Conservation (phyloP, 495 filamentous ascomycete genomes). For the Penicillium psychrofluorescens region DNA sequence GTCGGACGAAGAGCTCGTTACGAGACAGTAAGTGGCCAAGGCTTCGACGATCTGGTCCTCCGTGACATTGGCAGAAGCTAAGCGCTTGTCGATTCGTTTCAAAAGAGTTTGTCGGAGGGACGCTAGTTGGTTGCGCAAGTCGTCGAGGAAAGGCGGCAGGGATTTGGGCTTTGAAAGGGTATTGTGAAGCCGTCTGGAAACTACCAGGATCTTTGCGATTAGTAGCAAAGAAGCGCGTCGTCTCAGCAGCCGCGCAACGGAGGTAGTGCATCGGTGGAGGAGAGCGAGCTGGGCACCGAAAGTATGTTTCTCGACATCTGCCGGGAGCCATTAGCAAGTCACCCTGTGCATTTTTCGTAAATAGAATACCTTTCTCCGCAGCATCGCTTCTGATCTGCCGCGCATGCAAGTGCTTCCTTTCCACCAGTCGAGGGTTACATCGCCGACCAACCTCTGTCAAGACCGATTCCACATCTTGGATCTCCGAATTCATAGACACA, state of each 20-base stretch:
- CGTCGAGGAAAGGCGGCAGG: conserved; percentile 50
- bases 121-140: conserved; percentile 53
- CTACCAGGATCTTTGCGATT: conserved; percentile 72
- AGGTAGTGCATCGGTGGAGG: conserved; percentile 50
- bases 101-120: conserved; percentile 54
- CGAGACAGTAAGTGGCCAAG: conserved; percentile 75
- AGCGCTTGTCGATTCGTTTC: conserved; percentile 56
- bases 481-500: conserved; percentile 75
- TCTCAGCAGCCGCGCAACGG: conserved; percentile 50
- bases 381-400: conserved; percentile 47
- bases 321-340: conserved; percentile 14
- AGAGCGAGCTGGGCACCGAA: conserved; percentile 57
- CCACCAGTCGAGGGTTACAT: conserved; percentile 69
- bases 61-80: conserved; percentile 46
- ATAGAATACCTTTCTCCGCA: conserved; percentile 34
- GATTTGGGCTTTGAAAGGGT: conserved; percentile 48
- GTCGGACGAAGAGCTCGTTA: conserved; percentile 70
- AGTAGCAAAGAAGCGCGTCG: conserved; percentile 53
- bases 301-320: conserved; percentile 45
- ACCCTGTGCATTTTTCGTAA: conserved; percentile 2
- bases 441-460: conserved; percentile 65
- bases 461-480: conserved; percentile 62
- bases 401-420: conserved; percentile 58
- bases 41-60: conserved; percentile 55
- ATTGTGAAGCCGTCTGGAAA: conserved; percentile 65